Conservation (phyloP, 257 asterid genomes). For the Avicennia marina region DNA sequence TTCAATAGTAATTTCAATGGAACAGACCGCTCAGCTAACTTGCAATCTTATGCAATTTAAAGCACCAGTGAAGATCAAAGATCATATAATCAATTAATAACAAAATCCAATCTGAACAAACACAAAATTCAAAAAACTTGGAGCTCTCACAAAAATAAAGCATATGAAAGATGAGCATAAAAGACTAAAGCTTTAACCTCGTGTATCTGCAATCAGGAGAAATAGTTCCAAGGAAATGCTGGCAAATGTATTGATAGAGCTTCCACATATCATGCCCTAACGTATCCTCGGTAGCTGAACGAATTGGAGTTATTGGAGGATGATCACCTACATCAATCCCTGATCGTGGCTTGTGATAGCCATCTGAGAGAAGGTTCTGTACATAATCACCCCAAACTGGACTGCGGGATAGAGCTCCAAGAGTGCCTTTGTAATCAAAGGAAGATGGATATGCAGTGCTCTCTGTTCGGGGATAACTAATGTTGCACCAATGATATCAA, state of each 20-base stretch:
- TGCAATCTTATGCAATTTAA: neutral
- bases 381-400: conserved; percentile 64
- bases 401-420: conserved; percentile 52
- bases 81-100: neutral
- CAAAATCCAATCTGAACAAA: neutral
- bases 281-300: conserved; percentile 73
- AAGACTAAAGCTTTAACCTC: conserved; percentile 33
- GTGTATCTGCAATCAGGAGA: conserved; percentile 82
- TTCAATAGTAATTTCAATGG: neutral
- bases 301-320: conserved; percentile 94
- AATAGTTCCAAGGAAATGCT: conserved; percentile 83
- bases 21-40: neutral
- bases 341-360: conserved; percentile 60
- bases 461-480: conserved; percentile 91
- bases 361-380: conserved; percentile 51
- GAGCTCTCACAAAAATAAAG: neutral
- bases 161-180: neutral
- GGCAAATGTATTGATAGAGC: conserved; percentile 77
- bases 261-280: conserved; percentile 84
- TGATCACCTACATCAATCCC: conserved; percentile 93
- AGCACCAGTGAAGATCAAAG: neutral
- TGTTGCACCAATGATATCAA: conserved; percentile 21
- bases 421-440: conserved; percentile 78
- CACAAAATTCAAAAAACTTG: neutral
- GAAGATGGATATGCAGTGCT: conserved; percentile 93